A percentile compares a stretch with the other conserved stretches of the same genome.
Conservation (phyloP, 805 yeast genomes). For the Hyphopichia homilentoma region DNA sequence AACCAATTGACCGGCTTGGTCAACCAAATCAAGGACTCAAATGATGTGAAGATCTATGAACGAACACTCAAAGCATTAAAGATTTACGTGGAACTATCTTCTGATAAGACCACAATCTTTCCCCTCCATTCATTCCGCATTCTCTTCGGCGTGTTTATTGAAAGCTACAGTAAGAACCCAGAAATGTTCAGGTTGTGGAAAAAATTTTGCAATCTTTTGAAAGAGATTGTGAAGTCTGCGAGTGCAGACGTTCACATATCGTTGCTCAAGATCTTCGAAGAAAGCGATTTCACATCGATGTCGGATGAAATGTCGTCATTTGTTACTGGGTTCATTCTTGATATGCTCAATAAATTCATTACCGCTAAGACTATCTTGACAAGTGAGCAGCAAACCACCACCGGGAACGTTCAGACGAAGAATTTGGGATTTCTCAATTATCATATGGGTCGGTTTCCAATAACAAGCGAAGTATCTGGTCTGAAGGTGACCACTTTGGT, state of each 20-base stretch:
- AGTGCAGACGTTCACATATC: neutral
- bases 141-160: conserved; percentile 11
- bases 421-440: conserved; percentile 14
- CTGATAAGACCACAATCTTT: conserved; percentile 7
- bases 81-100: conserved; percentile 14
- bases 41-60: conserved; percentile 21
- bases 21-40: conserved; percentile 16
- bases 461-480: conserved; percentile 20
- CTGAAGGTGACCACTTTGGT: conserved; percentile 14
- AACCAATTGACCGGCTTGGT: conserved; percentile 25
- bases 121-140: conserved; percentile 17
- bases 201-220: conserved; percentile 8
- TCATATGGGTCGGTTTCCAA: conserved; percentile 36
- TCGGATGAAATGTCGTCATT: neutral
- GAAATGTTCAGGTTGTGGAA: conserved; percentile 15
- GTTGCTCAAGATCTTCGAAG: neutral
- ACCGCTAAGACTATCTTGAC: neutral
- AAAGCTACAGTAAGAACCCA: conserved; percentile 10
- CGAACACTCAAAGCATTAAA: conserved; percentile 18
- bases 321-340: neutral
- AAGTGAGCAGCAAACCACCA: neutral
- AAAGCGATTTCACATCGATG: neutral
- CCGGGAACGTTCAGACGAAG: conserved; percentile 5
- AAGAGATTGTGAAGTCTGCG: neutral
- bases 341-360: neutral